Evolutionary conservation across 2,329 filamentous ascomycete species (phyloP).

Genomic region (Myriosclerotinia duriaeana): DNA sequence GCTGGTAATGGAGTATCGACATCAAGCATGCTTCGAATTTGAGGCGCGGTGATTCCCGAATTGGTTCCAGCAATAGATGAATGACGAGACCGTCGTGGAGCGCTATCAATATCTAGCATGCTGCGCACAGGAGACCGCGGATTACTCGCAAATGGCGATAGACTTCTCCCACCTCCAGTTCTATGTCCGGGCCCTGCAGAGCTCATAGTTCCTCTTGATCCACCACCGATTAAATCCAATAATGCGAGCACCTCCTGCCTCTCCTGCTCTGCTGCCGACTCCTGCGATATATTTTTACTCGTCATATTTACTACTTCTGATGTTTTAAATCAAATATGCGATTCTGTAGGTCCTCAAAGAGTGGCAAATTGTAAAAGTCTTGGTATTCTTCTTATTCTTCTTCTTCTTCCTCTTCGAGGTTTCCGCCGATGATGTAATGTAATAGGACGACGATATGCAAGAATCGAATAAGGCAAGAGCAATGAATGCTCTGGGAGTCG

Average conservation of each 20-base stretch:
- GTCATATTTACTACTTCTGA: slow-evolving; percentile 30
- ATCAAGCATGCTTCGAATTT: slow-evolving; percentile 67
- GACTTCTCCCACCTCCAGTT: slow-evolving; percentile 43
- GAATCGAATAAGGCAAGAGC: slow-evolving; percentile 28
- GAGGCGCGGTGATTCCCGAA: slow-evolving; percentile 42
- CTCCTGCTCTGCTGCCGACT: slow-evolving; percentile 75
- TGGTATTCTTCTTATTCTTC: not conserved
- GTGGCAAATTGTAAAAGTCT: slow-evolving; percentile 16
- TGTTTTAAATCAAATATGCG: slow-evolving; percentile 6
- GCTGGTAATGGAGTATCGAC: slow-evolving; percentile 41
- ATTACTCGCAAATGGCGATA: slow-evolving; percentile 51
- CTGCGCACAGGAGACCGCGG: slow-evolving; percentile 68
- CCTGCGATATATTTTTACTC: slow-evolving; percentile 65
- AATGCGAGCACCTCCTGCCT: slow-evolving; percentile 69
- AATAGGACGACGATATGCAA: not conserved
- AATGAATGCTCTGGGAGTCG: slow-evolving; percentile 25
- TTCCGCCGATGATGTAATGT: slow-evolving; percentile 7
- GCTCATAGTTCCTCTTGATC: slow-evolving; percentile 37
- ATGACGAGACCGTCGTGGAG: slow-evolving; percentile 30
- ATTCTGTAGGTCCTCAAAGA: not conserved
- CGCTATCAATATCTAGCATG: slow-evolving; percentile 46
- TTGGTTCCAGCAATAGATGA: slow-evolving; percentile 23
- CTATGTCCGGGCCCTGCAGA: slow-evolving; percentile 35
- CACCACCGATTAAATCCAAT: slow-evolving; percentile 48
- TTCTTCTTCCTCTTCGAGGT: slow-evolving; percentile 7